phyloP scores from a whole-genome alignment of 1,284 basidiomycete species.

The Meripilus lineatus region DNA sequence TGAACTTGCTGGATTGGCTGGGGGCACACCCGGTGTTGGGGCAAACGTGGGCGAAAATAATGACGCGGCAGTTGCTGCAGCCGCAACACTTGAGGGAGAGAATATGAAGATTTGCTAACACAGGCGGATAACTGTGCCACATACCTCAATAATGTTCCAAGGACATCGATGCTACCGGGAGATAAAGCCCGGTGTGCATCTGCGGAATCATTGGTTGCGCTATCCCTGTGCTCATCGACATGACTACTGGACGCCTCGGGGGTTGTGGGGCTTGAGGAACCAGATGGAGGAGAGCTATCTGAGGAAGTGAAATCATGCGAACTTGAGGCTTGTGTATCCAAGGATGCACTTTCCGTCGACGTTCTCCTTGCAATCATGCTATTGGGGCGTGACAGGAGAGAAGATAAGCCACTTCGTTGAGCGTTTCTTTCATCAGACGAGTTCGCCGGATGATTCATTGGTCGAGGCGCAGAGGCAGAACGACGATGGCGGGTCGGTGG shows the following conservation, averaged over 20 bases:
- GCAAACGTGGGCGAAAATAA: slow-evolving; percentile 50
- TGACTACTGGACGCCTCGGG: slow-evolving; percentile 12
- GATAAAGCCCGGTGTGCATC: slow-evolving; percentile 37
- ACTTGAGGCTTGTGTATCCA: neutral
- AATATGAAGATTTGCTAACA: neutral
- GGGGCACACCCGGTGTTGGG: slow-evolving; percentile 15
- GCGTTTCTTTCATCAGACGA: slow-evolving; percentile 15
- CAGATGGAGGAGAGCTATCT: slow-evolving; percentile 1
- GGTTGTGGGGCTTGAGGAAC: slow-evolving; percentile 9
- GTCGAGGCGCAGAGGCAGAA: slow-evolving; percentile 14
- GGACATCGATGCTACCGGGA: slow-evolving; percentile 71
- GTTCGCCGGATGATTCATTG: neutral
- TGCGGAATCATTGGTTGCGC: slow-evolving; percentile 16
- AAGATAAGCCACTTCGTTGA: slow-evolving; percentile 20
- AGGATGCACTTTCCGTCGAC: slow-evolving; percentile 6
- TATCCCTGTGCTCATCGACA: too few species aligned
- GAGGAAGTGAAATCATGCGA: slow-evolving; percentile 4
- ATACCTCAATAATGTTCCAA: slow-evolving; percentile 74
- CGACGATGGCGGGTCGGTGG: slow-evolving; percentile 9
- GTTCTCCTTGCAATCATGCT: slow-evolving; percentile 17
- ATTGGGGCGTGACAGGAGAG: slow-evolving; percentile 20
- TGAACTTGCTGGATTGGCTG: slow-evolving; percentile 20
- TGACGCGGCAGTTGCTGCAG: slow-evolving; percentile 76
- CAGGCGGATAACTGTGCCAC: slow-evolving; percentile 16
- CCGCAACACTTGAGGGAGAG: slow-evolving; percentile 52